phyloP scores from a whole-genome alignment of 345 rosid genomes.

The Sisymbrium irio region DNA sequence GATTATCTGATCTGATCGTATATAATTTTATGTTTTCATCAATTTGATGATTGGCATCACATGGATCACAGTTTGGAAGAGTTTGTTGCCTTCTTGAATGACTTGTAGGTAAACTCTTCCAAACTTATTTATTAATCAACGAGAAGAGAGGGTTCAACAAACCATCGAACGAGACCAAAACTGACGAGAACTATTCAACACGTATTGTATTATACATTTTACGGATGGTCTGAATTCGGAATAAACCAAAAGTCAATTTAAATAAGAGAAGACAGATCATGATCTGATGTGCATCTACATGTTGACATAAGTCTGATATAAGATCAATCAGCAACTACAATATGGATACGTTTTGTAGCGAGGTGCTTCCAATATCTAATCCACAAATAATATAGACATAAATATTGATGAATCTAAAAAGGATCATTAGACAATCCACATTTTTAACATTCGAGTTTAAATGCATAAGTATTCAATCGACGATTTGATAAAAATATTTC shows the following conservation, averaged over 20 bases:
- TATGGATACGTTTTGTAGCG: not conserved
- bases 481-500: not conserved
- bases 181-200: constrained; percentile 29
- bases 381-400: not conserved
- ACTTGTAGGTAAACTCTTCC: not conserved
- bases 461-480: not conserved
- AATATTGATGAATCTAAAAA: too few species aligned
- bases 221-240: not conserved
- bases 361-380: not conserved
- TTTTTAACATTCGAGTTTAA: not conserved
- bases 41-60: not conserved
- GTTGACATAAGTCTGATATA: not conserved
- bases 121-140: too few species aligned
- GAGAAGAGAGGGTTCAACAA: too few species aligned
- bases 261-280: not conserved
- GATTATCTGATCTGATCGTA: not conserved
- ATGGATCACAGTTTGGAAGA: not conserved
- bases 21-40: not conserved
- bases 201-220: constrained; percentile 13
- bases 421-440: not conserved
- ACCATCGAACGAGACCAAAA: constrained; percentile 15
- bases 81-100: not conserved
- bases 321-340: not conserved
- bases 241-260: not conserved
- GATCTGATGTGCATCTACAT: constrained; percentile 4